Evolutionary conservation across 2,329 filamentous ascomycete species (phyloP), one percentile per base, ranked within the genome.

Genomic region (Talaromyces sp.): DNA sequence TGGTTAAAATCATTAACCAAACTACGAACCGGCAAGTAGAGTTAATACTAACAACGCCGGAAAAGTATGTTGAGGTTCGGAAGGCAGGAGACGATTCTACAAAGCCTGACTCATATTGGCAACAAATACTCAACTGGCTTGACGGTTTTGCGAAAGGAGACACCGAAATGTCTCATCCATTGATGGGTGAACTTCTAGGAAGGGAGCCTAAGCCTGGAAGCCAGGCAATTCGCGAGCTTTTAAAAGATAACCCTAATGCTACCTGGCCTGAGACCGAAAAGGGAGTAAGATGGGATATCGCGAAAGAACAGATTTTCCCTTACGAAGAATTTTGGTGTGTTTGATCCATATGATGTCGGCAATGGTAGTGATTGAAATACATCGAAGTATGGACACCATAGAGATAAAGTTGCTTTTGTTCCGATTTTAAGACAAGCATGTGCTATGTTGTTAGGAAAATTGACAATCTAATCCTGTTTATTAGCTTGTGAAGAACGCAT

Each of bases 101-200:
- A n/a, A 81, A 81, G 62, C 54, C 71, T 0, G 69, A 69, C 50
- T 71, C 66, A 1, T 82, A 81, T 71, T 81, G 80, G 63, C 65
- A 69, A 31, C 70, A 70, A 9, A 78, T 81, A 73, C 68, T 79
- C 5, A 80, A 80, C 3, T 80, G 82, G 60, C 81, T 81, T 73
- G 79, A 82, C 14, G 78, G 76, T 0, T 80, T 84, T 57, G 70
- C 70, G 10, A 72, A 74, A 8, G 82, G 82, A 0, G 82, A 84
- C 70, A 75, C 79, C 10, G 70, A 72, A 0, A 74, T 77, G 6
- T 80, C 81, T 14, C 77, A 81, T 68, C 71, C 73, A 13, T 72
- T 81, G 54, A 74, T 84, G 72, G 73, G 67, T 49, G 75, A 80
- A 24, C 63, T 83, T n/a, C 70, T 84, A 47, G 82, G 79, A 3